Percentiles rank a stretch among this genome's conserved stretches.
phyloP scores from a whole-genome alignment of 2,329 filamentous ascomycete species.

The Aspergillus hiratsukae region DNA sequence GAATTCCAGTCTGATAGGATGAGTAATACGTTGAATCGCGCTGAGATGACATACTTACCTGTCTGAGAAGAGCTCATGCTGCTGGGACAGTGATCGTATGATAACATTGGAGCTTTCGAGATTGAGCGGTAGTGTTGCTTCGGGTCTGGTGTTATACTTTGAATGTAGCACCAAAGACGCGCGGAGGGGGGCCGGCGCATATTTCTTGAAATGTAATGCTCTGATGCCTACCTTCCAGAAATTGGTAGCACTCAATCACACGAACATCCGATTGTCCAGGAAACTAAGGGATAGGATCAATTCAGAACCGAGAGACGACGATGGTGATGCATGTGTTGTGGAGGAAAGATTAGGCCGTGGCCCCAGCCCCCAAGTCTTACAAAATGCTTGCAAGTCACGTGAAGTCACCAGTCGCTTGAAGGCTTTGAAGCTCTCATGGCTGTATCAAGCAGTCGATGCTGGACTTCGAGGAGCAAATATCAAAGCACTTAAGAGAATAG shows the following conservation, averaged over 20 bases:
- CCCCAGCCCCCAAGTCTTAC: too few species aligned
- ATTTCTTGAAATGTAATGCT: slow-evolving; percentile 3
- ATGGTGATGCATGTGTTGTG: neutral
- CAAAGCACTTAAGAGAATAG: too few species aligned
- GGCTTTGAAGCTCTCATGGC: too few species aligned
- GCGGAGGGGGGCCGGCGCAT: slow-evolving; percentile 11
- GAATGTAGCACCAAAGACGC: slow-evolving; percentile 9
- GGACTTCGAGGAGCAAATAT: too few species aligned
- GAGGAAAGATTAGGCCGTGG: neutral
- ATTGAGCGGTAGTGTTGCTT: slow-evolving; percentile 13
- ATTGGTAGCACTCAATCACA: neutral
- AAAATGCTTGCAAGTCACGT: too few species aligned
- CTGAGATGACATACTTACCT: slow-evolving; percentile 11
- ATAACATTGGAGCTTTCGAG: slow-evolving; percentile 5
- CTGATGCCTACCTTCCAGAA: neutral
- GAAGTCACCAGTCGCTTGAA: too few species aligned
- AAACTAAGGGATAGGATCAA: neutral
- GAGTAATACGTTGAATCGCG: slow-evolving; percentile 10
- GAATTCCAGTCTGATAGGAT: slow-evolving; percentile 23
- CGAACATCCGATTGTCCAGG: neutral
- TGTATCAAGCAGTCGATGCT: too few species aligned
- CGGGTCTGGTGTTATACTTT: slow-evolving; percentile 4
- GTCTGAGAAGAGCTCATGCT: slow-evolving; percentile 11
- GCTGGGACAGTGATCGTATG: slow-evolving; percentile 2
- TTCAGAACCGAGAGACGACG: neutral